Evolutionary conservation across 306 rosid species (phyloP).

Genomic region (Pyrus pyrifolia): DNA sequence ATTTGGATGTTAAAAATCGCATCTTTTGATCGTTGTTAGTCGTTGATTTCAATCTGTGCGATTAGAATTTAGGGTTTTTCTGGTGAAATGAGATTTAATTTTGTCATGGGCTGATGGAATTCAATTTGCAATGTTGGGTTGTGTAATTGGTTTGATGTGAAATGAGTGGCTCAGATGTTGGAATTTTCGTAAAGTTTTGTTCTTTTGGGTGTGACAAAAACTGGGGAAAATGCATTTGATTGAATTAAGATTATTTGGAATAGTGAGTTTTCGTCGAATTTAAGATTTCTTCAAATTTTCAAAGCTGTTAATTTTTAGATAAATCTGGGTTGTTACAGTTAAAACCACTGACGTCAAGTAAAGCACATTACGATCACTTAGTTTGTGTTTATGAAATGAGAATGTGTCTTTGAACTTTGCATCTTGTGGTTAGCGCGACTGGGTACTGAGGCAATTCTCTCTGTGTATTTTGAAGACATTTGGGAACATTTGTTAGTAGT

Average conservation of each 20-base stretch:
- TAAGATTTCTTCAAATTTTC: background rate
- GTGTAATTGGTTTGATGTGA: background rate
- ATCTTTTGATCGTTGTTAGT: background rate
- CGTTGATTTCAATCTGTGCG: background rate
- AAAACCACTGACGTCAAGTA: background rate
- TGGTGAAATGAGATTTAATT: background rate
- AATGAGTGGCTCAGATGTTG: background rate
- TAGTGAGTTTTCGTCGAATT: background rate
- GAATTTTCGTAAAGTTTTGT: background rate
- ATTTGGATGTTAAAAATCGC: background rate
- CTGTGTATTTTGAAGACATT: background rate
- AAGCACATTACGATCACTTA: background rate
- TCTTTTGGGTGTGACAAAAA: background rate
- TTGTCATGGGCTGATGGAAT: background rate
- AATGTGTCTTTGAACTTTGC: background rate
- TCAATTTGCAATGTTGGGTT: background rate
- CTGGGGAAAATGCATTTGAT: background rate
- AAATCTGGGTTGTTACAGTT: background rate
- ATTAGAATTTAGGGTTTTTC: background rate
- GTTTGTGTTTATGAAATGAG: background rate
- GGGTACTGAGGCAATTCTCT: background rate
- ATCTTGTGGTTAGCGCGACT: background rate
- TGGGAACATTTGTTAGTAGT: background rate
- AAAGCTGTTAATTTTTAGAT: background rate
- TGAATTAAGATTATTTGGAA: background rate